Conservation (phyloP, 192 early-diverging fungal species). For the Coemansia sp. region DNA sequence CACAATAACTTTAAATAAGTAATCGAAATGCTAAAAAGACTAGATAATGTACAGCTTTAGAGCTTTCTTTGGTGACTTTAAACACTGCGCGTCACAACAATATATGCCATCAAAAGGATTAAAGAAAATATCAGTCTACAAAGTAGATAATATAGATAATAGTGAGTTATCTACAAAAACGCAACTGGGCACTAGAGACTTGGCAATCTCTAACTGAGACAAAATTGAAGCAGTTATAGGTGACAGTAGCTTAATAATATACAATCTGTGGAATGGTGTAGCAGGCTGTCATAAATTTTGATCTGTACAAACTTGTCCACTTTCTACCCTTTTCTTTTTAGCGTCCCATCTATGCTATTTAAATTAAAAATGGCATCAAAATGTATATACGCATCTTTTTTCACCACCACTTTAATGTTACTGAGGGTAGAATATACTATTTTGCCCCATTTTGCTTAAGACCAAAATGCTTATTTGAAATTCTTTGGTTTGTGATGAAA, state of each 20-base stretch:
- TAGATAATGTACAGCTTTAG: background rate
- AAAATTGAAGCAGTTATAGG: background rate
- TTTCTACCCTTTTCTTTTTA: background rate
- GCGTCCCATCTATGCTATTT: background rate
- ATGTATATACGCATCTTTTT: background rate
- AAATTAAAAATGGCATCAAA: background rate
- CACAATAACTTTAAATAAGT: background rate
- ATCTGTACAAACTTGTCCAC: background rate
- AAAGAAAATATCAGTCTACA: background rate
- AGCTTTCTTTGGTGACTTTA: background rate
- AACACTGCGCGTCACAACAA: background rate
- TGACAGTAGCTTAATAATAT: background rate
- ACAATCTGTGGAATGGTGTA: background rate
- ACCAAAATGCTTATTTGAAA: background rate
- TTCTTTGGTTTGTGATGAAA: background rate
- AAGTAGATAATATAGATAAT: background rate
- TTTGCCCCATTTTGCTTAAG: background rate
- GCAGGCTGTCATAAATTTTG: background rate
- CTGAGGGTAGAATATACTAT: background rate
- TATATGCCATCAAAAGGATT: background rate
- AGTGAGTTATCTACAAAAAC: background rate
- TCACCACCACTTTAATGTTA: background rate
- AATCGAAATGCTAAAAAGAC: background rate
- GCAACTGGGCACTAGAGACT: background rate
- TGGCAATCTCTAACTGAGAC: background rate